These are phyloP conservation scores for Umbelopsis sp. DNA, from an alignment of 192 early-diverging fungal species.

Conservation along the genomic window DNA sequence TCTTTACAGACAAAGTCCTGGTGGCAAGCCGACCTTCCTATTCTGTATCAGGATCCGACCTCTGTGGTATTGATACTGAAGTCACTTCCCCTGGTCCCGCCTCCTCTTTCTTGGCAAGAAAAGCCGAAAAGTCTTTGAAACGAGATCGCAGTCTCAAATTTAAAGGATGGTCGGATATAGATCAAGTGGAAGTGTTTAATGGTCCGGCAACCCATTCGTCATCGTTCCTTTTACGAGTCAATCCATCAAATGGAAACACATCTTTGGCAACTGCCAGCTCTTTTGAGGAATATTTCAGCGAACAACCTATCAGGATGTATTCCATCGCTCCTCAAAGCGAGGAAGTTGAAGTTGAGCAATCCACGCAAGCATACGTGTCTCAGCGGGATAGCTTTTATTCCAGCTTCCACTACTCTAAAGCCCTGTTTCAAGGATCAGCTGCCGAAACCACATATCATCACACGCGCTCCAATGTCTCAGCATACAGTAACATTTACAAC, in stretches of 20 bases:
- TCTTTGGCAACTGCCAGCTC: slow-evolving; percentile 11
- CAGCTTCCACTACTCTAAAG: slow-evolving; percentile 8
- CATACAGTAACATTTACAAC: slow-evolving; percentile 13
- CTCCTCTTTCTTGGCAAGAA: slow-evolving; percentile 4
- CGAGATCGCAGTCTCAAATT: slow-evolving; percentile 26
- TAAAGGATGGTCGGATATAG: slow-evolving; percentile 42
- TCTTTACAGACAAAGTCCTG: slow-evolving; percentile 43
- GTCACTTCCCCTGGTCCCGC: slow-evolving; percentile 7
- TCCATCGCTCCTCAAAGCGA: slow-evolving; percentile 13
- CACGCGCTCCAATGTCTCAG: not conserved
- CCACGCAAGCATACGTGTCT: not conserved
- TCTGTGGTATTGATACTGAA: slow-evolving; percentile 24
- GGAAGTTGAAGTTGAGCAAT: slow-evolving; percentile 1
- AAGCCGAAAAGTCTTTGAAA: slow-evolving; percentile 4
- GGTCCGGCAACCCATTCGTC: slow-evolving; percentile 16
- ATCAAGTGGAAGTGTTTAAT: slow-evolving; percentile 35
- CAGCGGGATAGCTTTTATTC: slow-evolving; percentile 21
- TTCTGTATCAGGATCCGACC: slow-evolving; percentile 27
- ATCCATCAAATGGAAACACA: slow-evolving; percentile 3
- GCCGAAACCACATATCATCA: slow-evolving; percentile 13
- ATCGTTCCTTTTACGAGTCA: slow-evolving; percentile 33
- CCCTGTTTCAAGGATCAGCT: slow-evolving; percentile 1
- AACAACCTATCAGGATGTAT: slow-evolving; percentile 28
- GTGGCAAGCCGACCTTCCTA: slow-evolving; percentile 35
- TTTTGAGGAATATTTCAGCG: slow-evolving; percentile 38